A percentile compares a stretch with the other conserved stretches of the same genome.
phyloP scores from a whole-genome alignment of 2,329 filamentous ascomycete genomes.

The Sporothrix sp. region DNA sequence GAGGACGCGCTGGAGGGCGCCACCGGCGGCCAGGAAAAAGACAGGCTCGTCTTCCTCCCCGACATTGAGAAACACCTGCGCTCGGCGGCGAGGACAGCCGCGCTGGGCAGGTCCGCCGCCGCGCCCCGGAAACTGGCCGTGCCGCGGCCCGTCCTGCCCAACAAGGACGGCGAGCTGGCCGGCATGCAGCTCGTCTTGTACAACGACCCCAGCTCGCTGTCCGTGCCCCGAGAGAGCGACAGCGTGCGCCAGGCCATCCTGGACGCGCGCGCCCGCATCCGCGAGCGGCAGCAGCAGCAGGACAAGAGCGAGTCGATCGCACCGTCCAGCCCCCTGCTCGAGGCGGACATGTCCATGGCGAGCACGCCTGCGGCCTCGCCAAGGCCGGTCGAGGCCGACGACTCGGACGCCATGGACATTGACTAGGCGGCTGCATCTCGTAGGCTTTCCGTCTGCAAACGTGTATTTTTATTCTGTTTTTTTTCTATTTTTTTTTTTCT shows the following conservation, averaged over 20 bases:
- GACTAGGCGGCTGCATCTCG: conserved; percentile 31
- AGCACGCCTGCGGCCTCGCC: conserved; percentile 7
- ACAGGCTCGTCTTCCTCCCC: conserved; percentile 66
- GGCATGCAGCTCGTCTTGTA: conserved; percentile 77
- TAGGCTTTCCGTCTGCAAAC: too few relatives aligned
- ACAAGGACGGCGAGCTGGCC: conserved; percentile 44
- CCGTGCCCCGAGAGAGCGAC: conserved; percentile 63
- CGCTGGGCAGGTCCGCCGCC: neutral
- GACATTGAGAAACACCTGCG: conserved; percentile 76
- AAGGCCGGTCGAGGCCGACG: conserved; percentile 19
- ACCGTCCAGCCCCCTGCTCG: neutral
- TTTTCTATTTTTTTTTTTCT: neutral
- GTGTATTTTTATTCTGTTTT: too few relatives aligned
- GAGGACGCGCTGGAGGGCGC: neutral
- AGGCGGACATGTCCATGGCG: conserved; percentile 4
- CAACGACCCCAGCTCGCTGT: conserved; percentile 64
- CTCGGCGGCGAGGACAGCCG: conserved; percentile 24
- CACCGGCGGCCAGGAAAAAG: too few relatives aligned
- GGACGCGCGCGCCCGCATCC: conserved; percentile 60
- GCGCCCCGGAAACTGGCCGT: conserved; percentile 4
- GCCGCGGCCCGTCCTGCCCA: conserved; percentile 45
- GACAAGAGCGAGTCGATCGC: conserved; percentile 24
- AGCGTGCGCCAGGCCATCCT: conserved; percentile 75
- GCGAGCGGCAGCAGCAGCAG: conserved; percentile 47
- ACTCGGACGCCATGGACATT: conserved; percentile 59